Base-by-base conservation (phyloP, 2,329 filamentous ascomycete species). In the Ascocoryne sarcoides region DNA sequence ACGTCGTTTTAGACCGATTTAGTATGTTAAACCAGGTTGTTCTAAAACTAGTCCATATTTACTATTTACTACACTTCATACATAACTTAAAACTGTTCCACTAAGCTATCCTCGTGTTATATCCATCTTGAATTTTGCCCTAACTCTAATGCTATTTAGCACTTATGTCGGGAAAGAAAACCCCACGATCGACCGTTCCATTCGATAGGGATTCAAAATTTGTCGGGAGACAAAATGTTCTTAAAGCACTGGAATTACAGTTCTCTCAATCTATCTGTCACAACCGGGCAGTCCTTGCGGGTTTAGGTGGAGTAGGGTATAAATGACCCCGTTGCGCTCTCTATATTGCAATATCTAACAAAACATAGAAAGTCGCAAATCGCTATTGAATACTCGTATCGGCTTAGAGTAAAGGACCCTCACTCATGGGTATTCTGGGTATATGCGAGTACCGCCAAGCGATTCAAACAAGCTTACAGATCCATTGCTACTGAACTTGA, bases 371-470 rank as follows among this genome's bases (percentile, higher is more conserved):
- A 61, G 46, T 58, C 58, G 17, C 56, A 61, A 49, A 50, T 62
- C n/a, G 56, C 59, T 12, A 63, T 65, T 21, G 48, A 63, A 47
- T 63, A 62, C 33, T 51, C 52, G 0, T 55, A 65, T 42, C 42
- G 42, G 8, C 37, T 54, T 5, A 47, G 43, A 37, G 42, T 52
- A 0, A 32, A 40, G 19, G 50, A 44, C 10, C 52, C 55, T 1
- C 10, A 52, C 12, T 54, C 47, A 7, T 60, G 48, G 45, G 45
- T 65, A 12, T 64, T 65, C 37, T 66, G 58, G 63, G 48, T 65
- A 2, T 37, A 50, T 29, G 46, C 39, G n/a, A 37, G 34, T 23
- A 45, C 41, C 21, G 14, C 28, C 7, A 37, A 21, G 1, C 31
- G 44, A 36, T 49, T 52, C 23, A 39, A 49, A 39, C 20, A 47